Base-by-base conservation (phyloP, 768 basidiomycete species). In the Epithele typhae region DNA sequence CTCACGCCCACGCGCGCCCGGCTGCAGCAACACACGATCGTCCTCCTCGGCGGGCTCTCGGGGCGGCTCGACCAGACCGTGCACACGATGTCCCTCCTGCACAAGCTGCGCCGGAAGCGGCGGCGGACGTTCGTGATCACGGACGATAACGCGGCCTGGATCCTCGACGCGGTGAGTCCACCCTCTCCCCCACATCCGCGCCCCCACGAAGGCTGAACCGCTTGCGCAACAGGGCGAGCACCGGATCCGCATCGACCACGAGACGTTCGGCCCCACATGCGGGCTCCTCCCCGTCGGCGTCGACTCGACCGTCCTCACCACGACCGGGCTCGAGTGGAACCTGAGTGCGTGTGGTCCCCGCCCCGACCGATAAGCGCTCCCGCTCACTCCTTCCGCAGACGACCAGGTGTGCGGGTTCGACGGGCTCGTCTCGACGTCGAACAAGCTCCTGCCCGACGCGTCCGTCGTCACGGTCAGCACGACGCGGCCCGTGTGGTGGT, bases 51-150 rank as follows among this genome's bases (percentile, higher is more conserved):
- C 5, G 94, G 96, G 0, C 70, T 99, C 2, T 77, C 87, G 4
- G 96, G 96, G 0, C 81, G 96, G 22, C 71, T 99, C 3, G 96
- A 99, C 64, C 96, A 99, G 58, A 96, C 93, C 0, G 72, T 94
- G 4, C 93, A 96, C 58, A 85, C 90, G 0, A 74, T 99, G 10
- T 88, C 92, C 2, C 77, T 84, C 39, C 67, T 98, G 1, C 79
- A 93, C 65, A 92, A 92, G 62, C 69, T 94, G 18, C 80, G 89
- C 36, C 77, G 73, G 56, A 65, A 46, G 1, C 72, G 82, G 24
- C 61, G 76, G 9, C 72, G 72, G 18, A 77, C 86, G 3, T 94
- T 82, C 61, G 89, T 78, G 0, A 71, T 94, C 10, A 91, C 90
- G n/a, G 89, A 92, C 41, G 92, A 97, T 39, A 92, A 86, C 52